Percentiles rank a stretch among this genome's conserved stretches.
These are phyloP conservation scores for Epipyxis sp. DNA, from an alignment of 108 stramenopile genomes.

Conservation along the genomic window DNA sequence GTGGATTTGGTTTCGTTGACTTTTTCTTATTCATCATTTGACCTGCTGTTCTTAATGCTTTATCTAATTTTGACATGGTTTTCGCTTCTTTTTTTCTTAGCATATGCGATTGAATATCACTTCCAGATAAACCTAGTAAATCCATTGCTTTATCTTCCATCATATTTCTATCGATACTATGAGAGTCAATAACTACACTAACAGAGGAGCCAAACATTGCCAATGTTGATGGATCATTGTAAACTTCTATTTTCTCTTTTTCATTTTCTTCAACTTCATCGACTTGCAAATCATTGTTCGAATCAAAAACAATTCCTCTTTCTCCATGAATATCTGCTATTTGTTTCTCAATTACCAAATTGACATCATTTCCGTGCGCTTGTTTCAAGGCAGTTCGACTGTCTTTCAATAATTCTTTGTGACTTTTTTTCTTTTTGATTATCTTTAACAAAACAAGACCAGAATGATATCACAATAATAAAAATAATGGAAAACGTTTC, in stretches of 20 bases:
- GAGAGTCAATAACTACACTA: background rate
- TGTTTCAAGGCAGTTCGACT: background rate
- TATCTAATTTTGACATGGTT: background rate
- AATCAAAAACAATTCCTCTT: too few species aligned
- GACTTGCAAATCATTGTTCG: background rate
- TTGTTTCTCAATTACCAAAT: background rate
- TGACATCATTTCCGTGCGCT: background rate
- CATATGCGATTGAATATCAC: background rate
- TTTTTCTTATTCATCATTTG: background rate
- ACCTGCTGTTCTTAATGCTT: background rate
- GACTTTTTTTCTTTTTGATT: background rate
- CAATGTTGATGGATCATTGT: background rate
- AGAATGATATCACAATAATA: too few species aligned
- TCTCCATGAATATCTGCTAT: background rate
- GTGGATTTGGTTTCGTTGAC: too few species aligned
- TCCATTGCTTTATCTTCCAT: background rate
- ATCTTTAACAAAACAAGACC: too few species aligned
- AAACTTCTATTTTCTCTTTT: background rate
- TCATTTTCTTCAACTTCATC: background rate
- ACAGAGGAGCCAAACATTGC: slow-evolving; percentile 23
- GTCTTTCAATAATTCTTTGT: background rate
- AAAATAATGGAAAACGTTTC: too few species aligned
- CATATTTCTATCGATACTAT: background rate
- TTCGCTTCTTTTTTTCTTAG: background rate
- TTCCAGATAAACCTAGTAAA: background rate